Evolutionary conservation across 331 rosid species (phyloP), one percentile per base, ranked within the genome.

Genomic region (Acacia pycnantha): DNA sequence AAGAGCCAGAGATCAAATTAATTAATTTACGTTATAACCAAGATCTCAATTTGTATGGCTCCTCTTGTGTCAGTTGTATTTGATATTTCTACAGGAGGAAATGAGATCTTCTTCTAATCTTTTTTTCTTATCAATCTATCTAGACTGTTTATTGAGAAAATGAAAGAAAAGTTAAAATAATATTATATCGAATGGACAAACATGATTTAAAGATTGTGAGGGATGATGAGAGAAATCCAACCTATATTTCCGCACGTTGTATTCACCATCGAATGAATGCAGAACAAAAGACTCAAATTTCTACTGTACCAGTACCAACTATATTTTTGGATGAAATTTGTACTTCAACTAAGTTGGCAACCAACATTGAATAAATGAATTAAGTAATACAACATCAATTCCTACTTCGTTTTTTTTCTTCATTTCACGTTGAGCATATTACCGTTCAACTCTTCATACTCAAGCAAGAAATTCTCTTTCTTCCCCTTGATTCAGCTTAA

Each of bases 371-470:
- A 76, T 26, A 27, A 41, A 76, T 21, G 18, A 76, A 75, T 69
- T 27, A 10, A 16, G n/a, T n/a, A 70, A 70, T 61, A 61, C 41
- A 56, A 50, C 77, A 73, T 16, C 19, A 11, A 62, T 73, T 50
- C 79, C 69, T 65, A 54, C 29, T 48, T 58, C 22, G 6, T 19
- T 53, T 62, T 47, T 44, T 68, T 35, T 0, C 5, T 43, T 73
- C 82, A 24, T 67, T 71, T 62, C 35, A 73, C 78, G 35, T 85
- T 84, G 89, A 87, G 87, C 88, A 84, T 66, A 9, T 70, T 41
- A 21, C 21, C 58, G 91, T 86, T 84, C 88, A 86, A 75, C 74
- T 21, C 56, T 53, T 11, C 29, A 43, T 44, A 2, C 65, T 14
- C 18, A 10, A 58, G 65, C 65, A 24, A 58, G 2, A 9, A 58